Conservation (phyloP, 1,284 basidiomycete species). For the Heterobasidion parviporum region DNA sequence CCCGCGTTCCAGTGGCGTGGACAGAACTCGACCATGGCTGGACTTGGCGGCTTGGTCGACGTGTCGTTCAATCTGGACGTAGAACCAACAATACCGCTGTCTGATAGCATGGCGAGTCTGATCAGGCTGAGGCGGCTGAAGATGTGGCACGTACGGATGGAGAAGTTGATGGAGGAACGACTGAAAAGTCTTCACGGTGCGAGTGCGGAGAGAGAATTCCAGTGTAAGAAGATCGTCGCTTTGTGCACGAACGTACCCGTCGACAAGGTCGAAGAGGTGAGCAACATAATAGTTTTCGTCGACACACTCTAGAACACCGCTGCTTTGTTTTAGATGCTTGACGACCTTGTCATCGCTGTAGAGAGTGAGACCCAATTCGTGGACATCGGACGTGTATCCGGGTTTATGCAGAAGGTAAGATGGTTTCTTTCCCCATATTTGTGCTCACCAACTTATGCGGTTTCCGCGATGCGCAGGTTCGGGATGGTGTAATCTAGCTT, state of each 20-base stretch:
- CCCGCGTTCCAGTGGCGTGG: slow-evolving; percentile 65
- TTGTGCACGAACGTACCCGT: slow-evolving; percentile 83
- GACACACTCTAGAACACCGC: slow-evolving; percentile 11
- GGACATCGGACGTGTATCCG: slow-evolving; percentile 80
- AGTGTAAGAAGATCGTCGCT: slow-evolving; percentile 87
- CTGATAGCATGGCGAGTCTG: slow-evolving; percentile 51
- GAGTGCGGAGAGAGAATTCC: slow-evolving; percentile 78
- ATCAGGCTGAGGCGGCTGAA: slow-evolving; percentile 69
- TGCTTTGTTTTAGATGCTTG: slow-evolving; percentile 59
- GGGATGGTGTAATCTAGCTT: slow-evolving; percentile 57
- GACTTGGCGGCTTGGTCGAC: slow-evolving; percentile 42
- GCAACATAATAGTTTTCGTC: slow-evolving; percentile 21
- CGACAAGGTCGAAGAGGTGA: slow-evolving; percentile 84
- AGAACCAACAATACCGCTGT: slow-evolving; percentile 59
- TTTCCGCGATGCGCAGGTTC: slow-evolving; percentile 34
- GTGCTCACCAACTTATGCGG: slow-evolving; percentile 2
- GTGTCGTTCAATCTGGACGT: slow-evolving; percentile 54
- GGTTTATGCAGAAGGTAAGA: slow-evolving; percentile 78
- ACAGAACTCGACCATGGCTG: slow-evolving; percentile 49
- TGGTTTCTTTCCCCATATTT: slow-evolving; percentile 6
- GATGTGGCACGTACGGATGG: slow-evolving; percentile 76
- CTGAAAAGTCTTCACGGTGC: slow-evolving; percentile 70
- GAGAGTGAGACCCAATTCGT: slow-evolving; percentile 83
- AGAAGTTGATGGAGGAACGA: slow-evolving; percentile 63
- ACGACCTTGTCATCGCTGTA: slow-evolving; percentile 81